Percentiles rank a stretch among this genome's conserved stretches.
Conservation (phyloP, 768 basidiomycete genomes). For the Pholiota microspora region DNA sequence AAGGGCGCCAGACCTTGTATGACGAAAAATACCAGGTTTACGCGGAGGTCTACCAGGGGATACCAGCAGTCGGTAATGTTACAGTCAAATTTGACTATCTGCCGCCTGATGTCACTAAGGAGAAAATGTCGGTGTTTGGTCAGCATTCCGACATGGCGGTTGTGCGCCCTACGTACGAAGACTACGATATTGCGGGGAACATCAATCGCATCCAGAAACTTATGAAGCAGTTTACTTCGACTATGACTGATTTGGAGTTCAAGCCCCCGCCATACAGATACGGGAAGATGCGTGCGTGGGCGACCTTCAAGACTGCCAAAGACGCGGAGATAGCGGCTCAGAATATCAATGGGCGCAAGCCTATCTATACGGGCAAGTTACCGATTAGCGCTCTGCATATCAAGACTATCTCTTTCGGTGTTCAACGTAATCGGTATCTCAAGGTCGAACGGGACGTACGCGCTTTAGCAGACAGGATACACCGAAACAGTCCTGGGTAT, state of each 20-base stretch:
- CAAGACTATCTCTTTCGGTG: conserved; percentile 44
- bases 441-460: conserved; percentile 44
- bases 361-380: conserved; percentile 43
- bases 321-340: conserved; percentile 53
- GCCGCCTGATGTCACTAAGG: conserved; percentile 40
- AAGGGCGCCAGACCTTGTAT: conserved; percentile 34
- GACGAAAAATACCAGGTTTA: conserved; percentile 36
- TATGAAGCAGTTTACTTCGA: conserved; percentile 29
- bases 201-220: conserved; percentile 37
- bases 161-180: conserved; percentile 42
- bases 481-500: conserved; percentile 24
- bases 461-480: conserved; percentile 37
- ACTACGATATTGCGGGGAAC: conserved; percentile 37
- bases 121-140: conserved; percentile 44
- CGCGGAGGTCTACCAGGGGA: conserved; percentile 51
- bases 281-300: conserved; percentile 53
- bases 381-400: conserved; percentile 51
- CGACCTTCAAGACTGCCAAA: conserved; percentile 46
- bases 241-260: conserved; percentile 41
- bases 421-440: conserved; percentile 37
- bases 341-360: conserved; percentile 45
- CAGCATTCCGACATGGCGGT: conserved; percentile 49
- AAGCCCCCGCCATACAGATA: conserved; percentile 49
- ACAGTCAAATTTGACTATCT: conserved; percentile 61
- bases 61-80: conserved; percentile 55